Evolutionary conservation across 2,329 filamentous ascomycete genomes (phyloP).

Genomic region (Didymella lethalis): DNA sequence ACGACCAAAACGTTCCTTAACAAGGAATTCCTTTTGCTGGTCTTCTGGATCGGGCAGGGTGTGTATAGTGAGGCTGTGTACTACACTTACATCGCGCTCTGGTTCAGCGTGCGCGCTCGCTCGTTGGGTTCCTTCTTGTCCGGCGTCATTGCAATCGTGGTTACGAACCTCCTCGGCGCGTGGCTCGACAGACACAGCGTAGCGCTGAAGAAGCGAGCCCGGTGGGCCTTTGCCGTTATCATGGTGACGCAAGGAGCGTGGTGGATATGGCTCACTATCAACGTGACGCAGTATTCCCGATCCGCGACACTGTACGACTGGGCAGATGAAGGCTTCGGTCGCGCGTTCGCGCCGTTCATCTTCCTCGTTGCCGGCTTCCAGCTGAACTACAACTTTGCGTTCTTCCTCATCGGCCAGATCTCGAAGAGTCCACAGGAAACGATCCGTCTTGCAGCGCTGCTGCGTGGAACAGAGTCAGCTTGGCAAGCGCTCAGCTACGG

Average conservation of each 20-base stretch:
- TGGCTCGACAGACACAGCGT: constrained; percentile 67
- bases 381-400: constrained; percentile 74
- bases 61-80: constrained; percentile 23
- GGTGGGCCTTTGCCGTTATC: constrained; percentile 62
- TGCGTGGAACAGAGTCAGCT: constrained; percentile 73
- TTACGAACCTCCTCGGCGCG: constrained; percentile 68
- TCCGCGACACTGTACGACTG: constrained; percentile 70
- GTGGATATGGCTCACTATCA: constrained; percentile 73
- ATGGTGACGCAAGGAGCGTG: constrained; percentile 67
- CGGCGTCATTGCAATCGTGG: constrained; percentile 48
- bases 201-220: constrained; percentile 61
- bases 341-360: constrained; percentile 69
- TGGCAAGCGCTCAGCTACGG: constrained; percentile 77
- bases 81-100: constrained; percentile 59
- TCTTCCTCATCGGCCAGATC: constrained; percentile 72
- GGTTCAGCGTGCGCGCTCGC: constrained; percentile 60
- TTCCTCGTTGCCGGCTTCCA: constrained; percentile 72
- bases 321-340: constrained; percentile 67
- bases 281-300: constrained; percentile 65
- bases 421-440: constrained; percentile 67
- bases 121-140: constrained; percentile 57
- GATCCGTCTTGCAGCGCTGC: constrained; percentile 69
- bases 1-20: constrained; percentile 41
- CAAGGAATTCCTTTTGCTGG: constrained; percentile 57
- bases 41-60: constrained; percentile 44